A percentile compares a stretch with the other conserved stretches of the same genome.
phyloP scores from a whole-genome alignment of 805 yeast species.

The Metschnikowia colocasiae region DNA sequence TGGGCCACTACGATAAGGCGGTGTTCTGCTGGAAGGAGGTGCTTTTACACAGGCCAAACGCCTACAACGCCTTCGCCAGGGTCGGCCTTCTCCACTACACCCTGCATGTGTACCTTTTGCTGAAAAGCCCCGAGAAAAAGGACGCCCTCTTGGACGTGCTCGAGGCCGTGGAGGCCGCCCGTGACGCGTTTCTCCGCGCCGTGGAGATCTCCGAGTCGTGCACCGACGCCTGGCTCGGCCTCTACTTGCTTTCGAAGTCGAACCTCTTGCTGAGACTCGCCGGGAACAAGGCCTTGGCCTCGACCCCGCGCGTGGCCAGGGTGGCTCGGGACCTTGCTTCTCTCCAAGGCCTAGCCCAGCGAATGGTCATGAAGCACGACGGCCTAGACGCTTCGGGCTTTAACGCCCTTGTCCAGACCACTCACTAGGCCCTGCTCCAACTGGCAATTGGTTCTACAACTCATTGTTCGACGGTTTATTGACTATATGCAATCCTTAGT shows the following conservation, averaged over 20 bases:
- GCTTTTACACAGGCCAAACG: constrained; percentile 61
- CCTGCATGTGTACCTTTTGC: constrained; percentile 22
- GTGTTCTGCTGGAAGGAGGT: constrained; percentile 68
- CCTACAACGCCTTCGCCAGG: constrained; percentile 61
- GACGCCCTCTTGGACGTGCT: constrained; percentile 28
- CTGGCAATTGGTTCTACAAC: too few relatives aligned
- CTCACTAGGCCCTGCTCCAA: too few relatives aligned
- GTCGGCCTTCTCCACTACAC: constrained; percentile 47
- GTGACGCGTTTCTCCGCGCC: constrained; percentile 58
- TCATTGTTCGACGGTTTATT: too few relatives aligned
- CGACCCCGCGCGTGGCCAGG: constrained; percentile 20
- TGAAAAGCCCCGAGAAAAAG: constrained; percentile 21
- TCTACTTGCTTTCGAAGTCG: constrained; percentile 34
- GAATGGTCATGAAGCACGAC: constrained; percentile 20
- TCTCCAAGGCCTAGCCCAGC: constrained; percentile 20
- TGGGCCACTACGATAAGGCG: constrained; percentile 66
- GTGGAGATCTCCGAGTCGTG: constrained; percentile 73
- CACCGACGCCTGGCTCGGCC: constrained; percentile 72
- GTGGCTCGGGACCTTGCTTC: constrained; percentile 24
- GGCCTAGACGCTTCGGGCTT: constrained; percentile 4
- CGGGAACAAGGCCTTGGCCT: constrained; percentile 13
- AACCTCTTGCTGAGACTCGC: constrained; percentile 18
- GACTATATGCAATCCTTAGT: neutral
- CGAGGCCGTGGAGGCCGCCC: constrained; percentile 24
- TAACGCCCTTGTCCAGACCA: neutral